A percentile compares a stretch with the other conserved stretches of the same genome.
Conservation (phyloP, 192 early-diverging fungal genomes). For the Backusella circina region DNA sequence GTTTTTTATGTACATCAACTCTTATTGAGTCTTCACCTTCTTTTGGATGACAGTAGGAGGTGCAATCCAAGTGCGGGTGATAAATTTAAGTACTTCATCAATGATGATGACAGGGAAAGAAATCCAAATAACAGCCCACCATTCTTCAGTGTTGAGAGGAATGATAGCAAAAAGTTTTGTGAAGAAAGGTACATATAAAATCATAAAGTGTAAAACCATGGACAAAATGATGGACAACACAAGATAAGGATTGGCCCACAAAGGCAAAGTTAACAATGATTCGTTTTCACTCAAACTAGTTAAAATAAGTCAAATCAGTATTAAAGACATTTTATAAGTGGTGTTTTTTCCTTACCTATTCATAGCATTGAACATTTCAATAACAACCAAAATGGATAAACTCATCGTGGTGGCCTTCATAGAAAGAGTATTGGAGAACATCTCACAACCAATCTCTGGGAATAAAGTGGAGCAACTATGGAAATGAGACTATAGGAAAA, state of each 20-base stretch:
- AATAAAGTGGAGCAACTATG: conserved; percentile 85
- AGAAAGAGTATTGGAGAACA: conserved; percentile 78
- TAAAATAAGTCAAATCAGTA: neutral
- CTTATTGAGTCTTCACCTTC: conserved; percentile 24
- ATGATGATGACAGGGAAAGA: conserved; percentile 89
- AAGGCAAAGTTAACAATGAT: conserved; percentile 83
- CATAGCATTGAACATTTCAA: conserved; percentile 99
- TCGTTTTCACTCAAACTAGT: conserved; percentile 87
- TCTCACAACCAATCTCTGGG: conserved; percentile 90
- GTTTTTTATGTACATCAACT: neutral
- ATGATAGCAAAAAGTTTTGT: conserved; percentile 87
- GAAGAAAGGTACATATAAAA: conserved; percentile 98
- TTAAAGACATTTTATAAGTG: neutral
- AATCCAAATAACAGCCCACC: conserved; percentile 86
- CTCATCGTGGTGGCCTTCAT: conserved; percentile 93
- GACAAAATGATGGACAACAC: conserved; percentile 79
- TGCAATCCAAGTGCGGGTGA: conserved; percentile 33
- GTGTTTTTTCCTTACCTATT: conserved; percentile 60
- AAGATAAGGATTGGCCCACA: conserved; percentile 90
- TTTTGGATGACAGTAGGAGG: conserved; percentile 24
- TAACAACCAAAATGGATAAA: conserved; percentile 91
- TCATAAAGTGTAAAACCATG: conserved; percentile 93
- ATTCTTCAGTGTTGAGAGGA: conserved; percentile 83
- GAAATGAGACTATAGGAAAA: conserved; percentile 85
- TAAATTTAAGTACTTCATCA: conserved; percentile 86